phyloP scores from a whole-genome alignment of 257 asterid genomes.

The Ajuga chamaepitys region DNA sequence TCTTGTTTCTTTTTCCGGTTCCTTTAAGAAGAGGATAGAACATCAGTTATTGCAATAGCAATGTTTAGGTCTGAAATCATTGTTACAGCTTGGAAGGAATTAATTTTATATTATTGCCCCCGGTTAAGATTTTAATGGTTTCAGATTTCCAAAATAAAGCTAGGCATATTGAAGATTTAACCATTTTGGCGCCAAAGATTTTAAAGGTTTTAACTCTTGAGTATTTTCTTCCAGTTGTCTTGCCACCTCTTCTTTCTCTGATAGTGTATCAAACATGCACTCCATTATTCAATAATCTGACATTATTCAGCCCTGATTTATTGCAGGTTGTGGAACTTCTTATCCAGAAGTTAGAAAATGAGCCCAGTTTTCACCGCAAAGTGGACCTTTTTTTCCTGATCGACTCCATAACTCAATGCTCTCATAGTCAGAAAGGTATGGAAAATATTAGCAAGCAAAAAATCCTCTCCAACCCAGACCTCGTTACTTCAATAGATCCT shows the following conservation, averaged over 20 bases:
- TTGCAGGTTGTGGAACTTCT: slow-evolving; percentile 93
- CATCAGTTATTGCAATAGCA: neutral
- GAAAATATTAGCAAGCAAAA: neutral
- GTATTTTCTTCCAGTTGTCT: neutral
- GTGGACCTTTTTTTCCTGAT: slow-evolving; percentile 91
- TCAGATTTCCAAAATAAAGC: neutral
- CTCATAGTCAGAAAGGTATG: slow-evolving; percentile 90
- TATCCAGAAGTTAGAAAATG: slow-evolving; percentile 70
- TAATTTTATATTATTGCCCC: neutral
- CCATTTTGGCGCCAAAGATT: neutral
- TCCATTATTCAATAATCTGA: slow-evolving; percentile 14
- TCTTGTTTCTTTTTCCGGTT: neutral
- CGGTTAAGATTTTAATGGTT: neutral
- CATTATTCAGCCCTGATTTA: slow-evolving; percentile 1
- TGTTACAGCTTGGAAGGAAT: neutral
- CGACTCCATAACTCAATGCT: slow-evolving; percentile 95
- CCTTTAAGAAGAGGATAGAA: neutral
- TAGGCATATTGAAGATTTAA: neutral
- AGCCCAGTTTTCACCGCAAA: slow-evolving; percentile 67
- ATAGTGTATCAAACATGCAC: neutral
- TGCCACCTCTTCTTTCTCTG: neutral
- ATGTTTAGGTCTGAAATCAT: neutral
- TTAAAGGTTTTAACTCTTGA: neutral
- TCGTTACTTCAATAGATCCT: neutral
- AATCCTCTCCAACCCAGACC: neutral